These are phyloP conservation scores for Dendrobium huoshanense DNA, from an alignment of 106 monocot genomes.

Conservation along the genomic window DNA sequence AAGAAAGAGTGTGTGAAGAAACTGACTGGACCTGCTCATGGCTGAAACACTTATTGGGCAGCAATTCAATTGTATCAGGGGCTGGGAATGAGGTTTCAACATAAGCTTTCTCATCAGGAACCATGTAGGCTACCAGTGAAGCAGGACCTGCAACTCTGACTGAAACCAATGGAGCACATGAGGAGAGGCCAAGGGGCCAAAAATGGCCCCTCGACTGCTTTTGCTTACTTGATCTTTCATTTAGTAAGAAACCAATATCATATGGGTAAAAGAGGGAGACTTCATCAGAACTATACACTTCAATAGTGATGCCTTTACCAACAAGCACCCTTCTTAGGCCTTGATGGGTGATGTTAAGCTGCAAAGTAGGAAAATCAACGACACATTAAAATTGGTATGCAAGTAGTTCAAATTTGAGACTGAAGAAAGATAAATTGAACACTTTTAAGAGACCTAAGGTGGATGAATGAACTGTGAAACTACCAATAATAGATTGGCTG, in stretches of 20 bases:
- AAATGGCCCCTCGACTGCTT: conserved; percentile 19
- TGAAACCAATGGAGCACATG: conserved; percentile 46
- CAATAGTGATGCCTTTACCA: conserved; percentile 60
- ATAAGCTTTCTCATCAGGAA: conserved; percentile 17
- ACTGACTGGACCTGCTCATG: conserved; percentile 14
- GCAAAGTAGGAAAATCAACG: conserved; percentile 15
- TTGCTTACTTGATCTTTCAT: conserved; percentile 17
- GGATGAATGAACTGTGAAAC: not conserved
- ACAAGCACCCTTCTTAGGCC: conserved; percentile 49
- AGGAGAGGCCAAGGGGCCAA: conserved; percentile 15
- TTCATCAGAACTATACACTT: conserved; percentile 44
- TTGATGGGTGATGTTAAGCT: conserved; percentile 52
- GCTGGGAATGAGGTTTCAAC: conserved; percentile 36
- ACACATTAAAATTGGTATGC: not conserved
- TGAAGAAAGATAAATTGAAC: not conserved
- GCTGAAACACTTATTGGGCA: conserved; percentile 50
- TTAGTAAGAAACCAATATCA: conserved; percentile 24
- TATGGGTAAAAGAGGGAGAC: conserved; percentile 52
- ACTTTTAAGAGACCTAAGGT: not conserved
- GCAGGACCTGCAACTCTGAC: conserved; percentile 42
- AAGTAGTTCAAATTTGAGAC: not conserved
- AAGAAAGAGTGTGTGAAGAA: conserved; percentile 25
- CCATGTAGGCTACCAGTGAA: conserved; percentile 31
- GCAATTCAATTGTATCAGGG: conserved; percentile 46
- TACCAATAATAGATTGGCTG: not conserved